Evolutionary conservation across 2,329 filamentous ascomycete genomes (phyloP).

Genomic region (Diplodia seriata): DNA sequence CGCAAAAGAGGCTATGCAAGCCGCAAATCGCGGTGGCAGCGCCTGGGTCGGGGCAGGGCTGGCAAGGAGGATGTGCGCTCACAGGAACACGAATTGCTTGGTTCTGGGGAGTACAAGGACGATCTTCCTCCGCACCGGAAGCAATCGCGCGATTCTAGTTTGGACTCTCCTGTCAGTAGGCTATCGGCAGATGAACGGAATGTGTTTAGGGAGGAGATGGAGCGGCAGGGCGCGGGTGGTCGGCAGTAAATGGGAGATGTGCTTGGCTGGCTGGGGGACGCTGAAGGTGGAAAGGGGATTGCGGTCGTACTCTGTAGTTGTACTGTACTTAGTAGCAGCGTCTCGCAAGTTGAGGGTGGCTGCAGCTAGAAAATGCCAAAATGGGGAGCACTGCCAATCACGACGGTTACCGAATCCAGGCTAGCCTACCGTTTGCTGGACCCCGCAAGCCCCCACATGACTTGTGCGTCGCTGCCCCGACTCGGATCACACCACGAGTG

Average conservation of each 20-base stretch:
- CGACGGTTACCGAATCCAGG: not conserved
- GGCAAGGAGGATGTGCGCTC: slow-evolving; percentile 42
- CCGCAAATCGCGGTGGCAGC: slow-evolving; percentile 46
- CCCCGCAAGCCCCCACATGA: slow-evolving; percentile 3
- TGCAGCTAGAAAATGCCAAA: not conserved
- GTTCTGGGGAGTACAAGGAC: slow-evolving; percentile 18
- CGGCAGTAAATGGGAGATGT: not conserved
- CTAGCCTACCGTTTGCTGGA: not conserved
- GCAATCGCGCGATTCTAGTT: slow-evolving; percentile 36
- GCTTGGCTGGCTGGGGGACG: not conserved
- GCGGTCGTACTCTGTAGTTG: not conserved
- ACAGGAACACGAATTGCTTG: slow-evolving; percentile 41
- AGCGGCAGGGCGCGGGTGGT: slow-evolving; percentile 47
- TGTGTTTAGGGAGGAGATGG: slow-evolving; percentile 48
- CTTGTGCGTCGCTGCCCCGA: not conserved
- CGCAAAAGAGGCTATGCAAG: slow-evolving; percentile 48
- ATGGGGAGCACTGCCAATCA: not conserved
- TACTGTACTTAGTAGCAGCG: not conserved
- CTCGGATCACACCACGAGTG: slow-evolving; percentile 2
- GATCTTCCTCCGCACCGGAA: slow-evolving; percentile 28
- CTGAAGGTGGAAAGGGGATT: not conserved
- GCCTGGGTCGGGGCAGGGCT: slow-evolving; percentile 40
- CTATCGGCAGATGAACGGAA: slow-evolving; percentile 38
- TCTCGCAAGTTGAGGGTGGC: not conserved
- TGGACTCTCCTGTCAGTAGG: slow-evolving; percentile 41